Evolutionary conservation across 2,329 filamentous ascomycete species (phyloP), one percentile per base, ranked within the genome.

Genomic region (Alternaria longipes): DNA sequence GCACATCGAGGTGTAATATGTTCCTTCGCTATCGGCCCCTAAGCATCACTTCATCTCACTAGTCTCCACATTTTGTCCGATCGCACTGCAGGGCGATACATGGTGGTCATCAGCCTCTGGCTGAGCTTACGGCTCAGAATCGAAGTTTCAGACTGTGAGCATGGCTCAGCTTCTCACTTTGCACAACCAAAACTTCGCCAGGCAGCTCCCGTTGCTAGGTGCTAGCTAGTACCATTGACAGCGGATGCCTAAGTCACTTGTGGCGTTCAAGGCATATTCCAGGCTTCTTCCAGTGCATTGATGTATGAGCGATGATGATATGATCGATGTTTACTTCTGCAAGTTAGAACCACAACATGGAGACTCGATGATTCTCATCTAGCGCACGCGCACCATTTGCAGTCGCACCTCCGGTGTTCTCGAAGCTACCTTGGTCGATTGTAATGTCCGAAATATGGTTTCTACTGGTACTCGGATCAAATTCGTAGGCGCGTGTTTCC

Each of bases 151-250:
- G 58, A 38, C 40, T 44, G 24, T 52, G 32, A 36, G 45, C 53
- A 51, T 55, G 38, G 34, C 46, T 50, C 26, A 44, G 24, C 40
- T 54, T 54, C 28, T 46, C 50, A 50, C 46, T 51, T 44, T 54
- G 57, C 41, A 53, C 40, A 8, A 26, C 36, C 49, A 51, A 55
- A 49, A 20, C 46, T 49, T 20, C 36, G 47, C 51, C 52, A 63
- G 63, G 55, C 52, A 58, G 53, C 59, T 63, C 62, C 69, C 70
- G 62, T 64, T 54, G 42, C 50, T 46, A 60, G 63, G 66, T 55
- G 58, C 62, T 46, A 62, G 63, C 68, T 67, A 68, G 55, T 8
- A 34, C 14, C 51, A 45, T 63, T 68, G 63, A 72, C 62, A 58
- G 60, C 63, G 47, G 52, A 59, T 61, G 57, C 62, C 65, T 63